Base-by-base conservation (phyloP, 768 basidiomycete genomes). In the Rhodotorula toruloides region DNA sequence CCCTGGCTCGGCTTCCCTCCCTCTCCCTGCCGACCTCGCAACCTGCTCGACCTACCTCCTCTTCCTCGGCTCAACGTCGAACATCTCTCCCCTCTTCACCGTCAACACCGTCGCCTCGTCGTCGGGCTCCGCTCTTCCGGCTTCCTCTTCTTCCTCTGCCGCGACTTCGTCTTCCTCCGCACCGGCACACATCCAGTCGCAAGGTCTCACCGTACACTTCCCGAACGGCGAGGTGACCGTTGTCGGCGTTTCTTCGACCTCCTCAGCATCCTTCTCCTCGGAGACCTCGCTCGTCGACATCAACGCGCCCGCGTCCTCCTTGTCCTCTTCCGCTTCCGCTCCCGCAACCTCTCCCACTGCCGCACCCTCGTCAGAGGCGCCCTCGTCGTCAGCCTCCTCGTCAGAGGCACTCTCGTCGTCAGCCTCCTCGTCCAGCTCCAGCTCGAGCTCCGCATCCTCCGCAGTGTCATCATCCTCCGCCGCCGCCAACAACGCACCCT, bases 1-100 rank as follows among this genome's bases (percentile, higher is more conserved):
- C 8, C 29, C 56, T 3, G 61, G 62, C n/a, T 44, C 52, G 19
- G 54, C 48, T 16, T 1, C 21, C 11, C 47, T 68, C 32, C 29
- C 37, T 1, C 57, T 68, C 10, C 67, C 67, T 1, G n/a, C 57
- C 31, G 46, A 68, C 61, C 48, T 68, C 19, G 25, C 50, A 2
- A 59, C 67, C 25, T 53, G 67, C 14, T 54, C 61, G 42, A 63
- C 52, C 53, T 68, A 63, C 58, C 37, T 68, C 27, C 31, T 68
- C 61, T 54, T 54, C 13, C 50, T 58, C 37, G 67, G 67, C 9
- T 60, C 58, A 40, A 68, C 67, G 17, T 17, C 29, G 22, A 58
- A 59, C 67, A 49, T 40, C 56, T 59, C 57, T n/a, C 56, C 67
- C 12, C 58, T 31, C 25, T 68, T 68, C 58, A 68, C 58, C 14